These are phyloP conservation scores for Aspergillus ruber DNA, from an alignment of 2,329 filamentous ascomycete genomes.

Conservation along the genomic window DNA sequence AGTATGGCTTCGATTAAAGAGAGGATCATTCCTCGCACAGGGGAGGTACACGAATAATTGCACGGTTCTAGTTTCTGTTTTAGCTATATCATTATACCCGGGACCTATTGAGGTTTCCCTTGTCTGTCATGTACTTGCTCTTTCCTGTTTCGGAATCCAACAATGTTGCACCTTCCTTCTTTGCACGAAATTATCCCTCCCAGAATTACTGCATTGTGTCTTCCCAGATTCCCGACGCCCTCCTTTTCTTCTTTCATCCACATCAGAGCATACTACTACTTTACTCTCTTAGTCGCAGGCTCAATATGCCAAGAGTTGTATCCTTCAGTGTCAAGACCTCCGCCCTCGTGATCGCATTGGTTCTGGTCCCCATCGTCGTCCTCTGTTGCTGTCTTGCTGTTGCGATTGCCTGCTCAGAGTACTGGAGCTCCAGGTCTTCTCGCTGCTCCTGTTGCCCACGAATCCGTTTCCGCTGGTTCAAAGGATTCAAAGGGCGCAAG, in stretches of 20 bases:
- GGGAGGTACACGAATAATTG: constrained; percentile 17
- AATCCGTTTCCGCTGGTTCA: constrained; percentile 14
- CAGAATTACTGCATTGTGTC: background rate
- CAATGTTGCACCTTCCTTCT: constrained; percentile 1
- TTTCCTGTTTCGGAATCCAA: background rate
- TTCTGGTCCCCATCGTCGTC: constrained; percentile 43
- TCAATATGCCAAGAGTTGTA: constrained; percentile 24
- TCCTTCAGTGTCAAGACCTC: constrained; percentile 28
- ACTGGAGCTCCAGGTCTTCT: constrained; percentile 21
- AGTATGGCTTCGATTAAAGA: constrained; percentile 29
- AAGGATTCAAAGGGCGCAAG: constrained; percentile 17
- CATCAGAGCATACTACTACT: constrained; percentile 1
- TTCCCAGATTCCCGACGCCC: background rate
- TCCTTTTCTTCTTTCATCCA: background rate
- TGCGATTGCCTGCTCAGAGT: constrained; percentile 34
- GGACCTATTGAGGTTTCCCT: background rate
- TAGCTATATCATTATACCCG: background rate
- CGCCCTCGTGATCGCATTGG: constrained; percentile 38
- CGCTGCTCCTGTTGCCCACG: constrained; percentile 17
- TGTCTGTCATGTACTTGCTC: background rate
- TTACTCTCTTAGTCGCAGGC: constrained; percentile 6
- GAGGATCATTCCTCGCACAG: constrained; percentile 26
- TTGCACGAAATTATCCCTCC: background rate
- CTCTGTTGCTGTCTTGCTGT: constrained; percentile 34
- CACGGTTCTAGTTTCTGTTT: background rate